phyloP scores from a whole-genome alignment of 768 basidiomycete species.

The Cantharellus anzutake region DNA sequence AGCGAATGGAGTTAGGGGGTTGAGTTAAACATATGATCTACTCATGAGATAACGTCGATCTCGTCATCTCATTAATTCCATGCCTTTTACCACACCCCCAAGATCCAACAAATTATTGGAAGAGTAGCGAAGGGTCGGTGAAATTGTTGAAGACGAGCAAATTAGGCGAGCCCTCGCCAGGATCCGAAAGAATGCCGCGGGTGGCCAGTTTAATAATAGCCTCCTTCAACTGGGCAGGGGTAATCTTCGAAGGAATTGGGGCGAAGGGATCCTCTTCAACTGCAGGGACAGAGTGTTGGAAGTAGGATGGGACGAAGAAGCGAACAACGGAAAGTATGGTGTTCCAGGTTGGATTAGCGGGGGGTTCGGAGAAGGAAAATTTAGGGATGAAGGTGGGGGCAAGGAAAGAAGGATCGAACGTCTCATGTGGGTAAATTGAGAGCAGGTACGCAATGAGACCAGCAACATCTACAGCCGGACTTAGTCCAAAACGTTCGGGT shows the following conservation, averaged over 20 bases:
- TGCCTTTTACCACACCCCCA: no score
- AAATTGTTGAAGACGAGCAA: slow-evolving; percentile 61
- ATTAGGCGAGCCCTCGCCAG: slow-evolving; percentile 40
- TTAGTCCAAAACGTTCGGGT: background rate
- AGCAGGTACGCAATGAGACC: slow-evolving; percentile 85
- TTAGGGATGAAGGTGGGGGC: slow-evolving; percentile 1
- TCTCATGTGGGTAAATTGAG: slow-evolving; percentile 56
- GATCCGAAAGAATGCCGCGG: slow-evolving; percentile 30
- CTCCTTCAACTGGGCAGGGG: slow-evolving; percentile 57
- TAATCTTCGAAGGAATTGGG: slow-evolving; percentile 20
- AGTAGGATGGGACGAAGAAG: slow-evolving; percentile 38
- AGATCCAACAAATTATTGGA: no score
- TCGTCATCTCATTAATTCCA: no score
- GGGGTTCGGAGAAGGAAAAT: slow-evolving; percentile 10
- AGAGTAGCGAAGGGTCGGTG: background rate
- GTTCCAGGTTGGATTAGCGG: slow-evolving; percentile 18
- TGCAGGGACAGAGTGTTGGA: slow-evolving; percentile 19
- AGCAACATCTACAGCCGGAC: slow-evolving; percentile 26
- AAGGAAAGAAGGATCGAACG: slow-evolving; percentile 31
- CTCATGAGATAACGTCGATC: no score
- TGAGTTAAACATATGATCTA: no score
- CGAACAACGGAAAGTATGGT: slow-evolving; percentile 36
- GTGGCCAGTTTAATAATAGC: slow-evolving; percentile 47
- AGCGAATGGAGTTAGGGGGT: no score
- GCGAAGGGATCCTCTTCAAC: slow-evolving; percentile 2